Conservation (phyloP, 306 rosid genomes). For the Medicago arabica region DNA sequence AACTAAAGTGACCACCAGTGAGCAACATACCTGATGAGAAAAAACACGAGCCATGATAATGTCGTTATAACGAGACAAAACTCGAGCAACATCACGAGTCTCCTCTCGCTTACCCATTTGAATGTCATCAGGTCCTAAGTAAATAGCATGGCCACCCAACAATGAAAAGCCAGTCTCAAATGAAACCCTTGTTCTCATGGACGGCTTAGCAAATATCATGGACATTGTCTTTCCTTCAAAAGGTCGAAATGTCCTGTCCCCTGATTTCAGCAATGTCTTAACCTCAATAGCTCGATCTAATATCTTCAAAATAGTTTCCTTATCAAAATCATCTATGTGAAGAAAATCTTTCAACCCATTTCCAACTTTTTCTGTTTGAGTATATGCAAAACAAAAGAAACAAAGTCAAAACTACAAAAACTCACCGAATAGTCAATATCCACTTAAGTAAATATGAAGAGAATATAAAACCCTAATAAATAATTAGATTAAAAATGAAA, state of each 20-base stretch:
- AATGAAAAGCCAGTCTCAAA: slow-evolving; percentile 88
- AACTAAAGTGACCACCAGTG: not conserved
- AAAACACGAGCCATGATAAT: slow-evolving; percentile 95
- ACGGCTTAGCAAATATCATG: slow-evolving; percentile 95
- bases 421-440: not conserved
- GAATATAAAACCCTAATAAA: slow-evolving; percentile 37
- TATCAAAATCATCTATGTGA: slow-evolving; percentile 82
- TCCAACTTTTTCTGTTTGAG: slow-evolving; percentile 53
- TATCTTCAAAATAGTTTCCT: slow-evolving; percentile 75
- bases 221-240: slow-evolving; percentile 94
- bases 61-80: slow-evolving; percentile 83
- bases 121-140: slow-evolving; percentile 91
- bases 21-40: slow-evolving; percentile 89
- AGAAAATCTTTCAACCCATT: slow-evolving; percentile 74
- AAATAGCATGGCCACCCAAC: slow-evolving; percentile 93
- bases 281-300: slow-evolving; percentile 83
- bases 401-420: not conserved
- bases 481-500: slow-evolving; percentile 14
- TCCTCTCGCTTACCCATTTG: slow-evolving; percentile 99
- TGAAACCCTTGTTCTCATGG: slow-evolving; percentile 95
- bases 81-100: slow-evolving; percentile 93
- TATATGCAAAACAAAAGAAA: not conserved
- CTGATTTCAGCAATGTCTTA: slow-evolving; percentile 80
- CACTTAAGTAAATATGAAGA: not conserved
- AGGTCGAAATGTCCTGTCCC: slow-evolving; percentile 81